Evolutionary conservation across 2,329 filamentous ascomycete genomes (phyloP), one percentile per base, ranked within the genome.

Genomic region (Hymenoscyphus salicellus): DNA sequence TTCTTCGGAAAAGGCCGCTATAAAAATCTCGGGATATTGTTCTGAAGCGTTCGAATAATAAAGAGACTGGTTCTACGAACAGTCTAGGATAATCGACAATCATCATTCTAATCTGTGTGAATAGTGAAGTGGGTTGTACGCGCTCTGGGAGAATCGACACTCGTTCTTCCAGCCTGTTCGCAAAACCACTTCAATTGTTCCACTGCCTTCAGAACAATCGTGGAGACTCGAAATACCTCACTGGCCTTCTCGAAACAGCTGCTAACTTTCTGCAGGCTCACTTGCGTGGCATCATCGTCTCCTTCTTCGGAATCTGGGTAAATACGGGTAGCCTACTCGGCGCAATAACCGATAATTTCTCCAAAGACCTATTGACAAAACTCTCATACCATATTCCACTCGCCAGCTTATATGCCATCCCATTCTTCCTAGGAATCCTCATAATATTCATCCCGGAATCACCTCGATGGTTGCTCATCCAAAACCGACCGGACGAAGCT

Each of bases 301-400:
- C 49, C 16, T 38, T 65, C 5, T 60, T 66, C 16, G 55, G 61
- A 20, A 59, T 63, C 20, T 60, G 62, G 17, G 55, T 46, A 28
- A 56, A 38, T 8, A 33, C 63, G 23, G 64, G 64, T 28, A 58
- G 61, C 23, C 41, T 66, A 14, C 43, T 63, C 43, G 64, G 61
- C 30, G 58, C 62, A 43, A 43, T 66, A 10, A 46, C 61, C 8
- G 61, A 63, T 10, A 66, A 66, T 36, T 66, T 63, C 43, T 63
- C 64, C 23, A 56, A 59, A 7, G n/a, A 20, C 6, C 28, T 17
- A 8, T 16, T 49, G 7, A 20, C 43, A 49, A 49, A 23, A 23
- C 20, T 49, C 8, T 49, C n/a, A 8, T 49, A 49, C 20, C 43
- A 49, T 8, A 49, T 49, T n/a, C 43, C 43, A 11, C n/a, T 49